phyloP scores from a whole-genome alignment of 768 basidiomycete genomes.

The Leucocoprinus birnbaumii region DNA sequence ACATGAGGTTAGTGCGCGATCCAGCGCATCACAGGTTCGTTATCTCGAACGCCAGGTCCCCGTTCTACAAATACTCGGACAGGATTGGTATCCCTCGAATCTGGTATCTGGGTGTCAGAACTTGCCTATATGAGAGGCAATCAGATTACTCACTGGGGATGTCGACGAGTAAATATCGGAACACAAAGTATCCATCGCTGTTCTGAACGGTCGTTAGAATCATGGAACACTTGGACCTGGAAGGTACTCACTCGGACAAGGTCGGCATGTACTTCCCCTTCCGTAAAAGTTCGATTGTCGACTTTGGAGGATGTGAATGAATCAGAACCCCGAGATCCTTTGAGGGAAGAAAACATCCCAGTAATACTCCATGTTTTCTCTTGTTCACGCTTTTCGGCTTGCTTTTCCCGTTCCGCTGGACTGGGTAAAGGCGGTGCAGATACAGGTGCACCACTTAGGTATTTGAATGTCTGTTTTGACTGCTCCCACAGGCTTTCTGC shows the following conservation, averaged over 20 bases:
- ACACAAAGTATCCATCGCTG: slow-evolving; percentile 72
- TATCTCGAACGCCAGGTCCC: slow-evolving; percentile 61
- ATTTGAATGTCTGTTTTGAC: slow-evolving; percentile 61
- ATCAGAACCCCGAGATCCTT: slow-evolving; percentile 32
- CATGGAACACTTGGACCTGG: slow-evolving; percentile 9
- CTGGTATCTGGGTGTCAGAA: slow-evolving; percentile 30
- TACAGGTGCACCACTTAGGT: slow-evolving; percentile 63
- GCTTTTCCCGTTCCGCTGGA: slow-evolving; percentile 22
- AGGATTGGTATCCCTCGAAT: slow-evolving; percentile 58
- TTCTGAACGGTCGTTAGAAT: slow-evolving; percentile 45
- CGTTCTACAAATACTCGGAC: slow-evolving; percentile 71
- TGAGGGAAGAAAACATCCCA: slow-evolving; percentile 68
- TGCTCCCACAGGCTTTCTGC: slow-evolving; percentile 41
- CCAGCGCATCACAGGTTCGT: slow-evolving; percentile 72
- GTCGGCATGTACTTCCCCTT: slow-evolving; percentile 82
- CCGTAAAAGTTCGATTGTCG: slow-evolving; percentile 50
- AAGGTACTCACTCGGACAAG: slow-evolving; percentile 58
- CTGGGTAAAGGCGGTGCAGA: slow-evolving; percentile 29
- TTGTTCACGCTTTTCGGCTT: slow-evolving; percentile 21
- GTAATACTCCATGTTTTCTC: slow-evolving; percentile 52
- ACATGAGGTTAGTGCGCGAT: slow-evolving; percentile 33
- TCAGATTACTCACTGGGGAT: slow-evolving; percentile 62
- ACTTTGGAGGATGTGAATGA: slow-evolving; percentile 23
- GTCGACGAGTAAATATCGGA: slow-evolving; percentile 75
- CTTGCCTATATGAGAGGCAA: slow-evolving; percentile 18